These are phyloP conservation scores for Boletus subparvulus DNA, from an alignment of 768 basidiomycete genomes.

Conservation along the genomic window DNA sequence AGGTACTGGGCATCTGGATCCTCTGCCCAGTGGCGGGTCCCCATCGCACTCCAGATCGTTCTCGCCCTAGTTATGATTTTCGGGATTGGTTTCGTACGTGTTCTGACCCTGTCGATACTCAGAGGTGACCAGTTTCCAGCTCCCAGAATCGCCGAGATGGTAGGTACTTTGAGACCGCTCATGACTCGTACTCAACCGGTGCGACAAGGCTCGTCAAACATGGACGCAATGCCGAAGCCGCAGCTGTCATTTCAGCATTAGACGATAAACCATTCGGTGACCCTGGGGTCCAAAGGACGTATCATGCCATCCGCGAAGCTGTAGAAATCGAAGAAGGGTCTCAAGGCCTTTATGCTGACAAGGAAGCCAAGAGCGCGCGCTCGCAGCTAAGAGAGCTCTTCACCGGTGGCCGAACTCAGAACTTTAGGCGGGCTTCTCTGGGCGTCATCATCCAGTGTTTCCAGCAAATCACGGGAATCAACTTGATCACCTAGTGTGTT, in stretches of 20 bases:
- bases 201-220: conserved; percentile 52
- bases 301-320: conserved; percentile 53
- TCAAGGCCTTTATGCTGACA: not conserved
- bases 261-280: conserved; percentile 52
- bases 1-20: conserved; percentile 53
- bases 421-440: conserved; percentile 56
- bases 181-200: not conserved
- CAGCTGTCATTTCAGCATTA: conserved; percentile 61
- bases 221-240: conserved; percentile 52
- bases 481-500: conserved; percentile 61
- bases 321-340: conserved; percentile 42
- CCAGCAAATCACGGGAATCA: conserved; percentile 70
- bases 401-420: conserved; percentile 55
- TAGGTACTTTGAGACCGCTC: conserved; percentile 13
- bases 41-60: conserved; percentile 58
- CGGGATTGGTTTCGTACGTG: conserved; percentile 45
- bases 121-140: conserved; percentile 30
- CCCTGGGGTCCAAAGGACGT: conserved; percentile 48
- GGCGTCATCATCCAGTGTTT: conserved; percentile 63
- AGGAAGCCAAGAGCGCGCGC: not conserved
- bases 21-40: conserved; percentile 62
- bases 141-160: conserved; percentile 63
- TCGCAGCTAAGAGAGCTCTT: conserved; percentile 52
- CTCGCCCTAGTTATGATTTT: conserved; percentile 54
- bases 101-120: not conserved